Base-by-base conservation (phyloP, 768 basidiomycete species). In the Rhizopogon roseolus region DNA sequence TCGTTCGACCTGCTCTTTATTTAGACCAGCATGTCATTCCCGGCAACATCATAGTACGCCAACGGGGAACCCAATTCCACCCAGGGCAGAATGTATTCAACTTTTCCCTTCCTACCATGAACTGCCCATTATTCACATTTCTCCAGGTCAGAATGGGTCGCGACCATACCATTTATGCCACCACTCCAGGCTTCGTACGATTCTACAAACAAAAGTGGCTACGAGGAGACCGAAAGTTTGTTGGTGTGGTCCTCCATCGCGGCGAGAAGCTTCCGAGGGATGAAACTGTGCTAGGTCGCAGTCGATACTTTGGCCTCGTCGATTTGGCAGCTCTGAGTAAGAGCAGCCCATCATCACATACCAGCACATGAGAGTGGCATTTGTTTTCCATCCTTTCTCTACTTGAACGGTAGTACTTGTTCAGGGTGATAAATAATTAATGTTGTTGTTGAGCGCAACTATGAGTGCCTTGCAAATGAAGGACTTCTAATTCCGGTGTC, bases 41-140 rank as follows among this genome's bases (percentile, higher is more conserved):
- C 8, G 97, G 97, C 41, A 92, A 96, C 74, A 98, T 99, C 62
- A 90, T 99, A 65, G 85, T 98, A 32, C 82, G 97, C 42, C 97
- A 99, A 70, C 81, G 97, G 58, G 97, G 97, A 8, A 88, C 89
- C 0, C 76, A 87, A 49, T 96, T 97, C 73, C 93, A 96, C 66
- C 85, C 96, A 5, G 96, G 95, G 1, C 94, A 93, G 68, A 86
- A 98, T 70, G 95, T 94, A 70, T 53, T 86, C 73, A 29, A 32
- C 34, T 50, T 38, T 43, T 36, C 11, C 34, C 48, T 45, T 52
- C 42, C 17, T 40, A 29, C 43, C 37, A 52, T 45, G 25, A 19
- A 49, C 17, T 27, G 9, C n/a, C 10, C 22, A 40, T 36, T 32
- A 25, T 56, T 65, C 51, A 56, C 54, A 29, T 43, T 36, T 54